Evolutionary conservation across 176 grass and related monocot genomes (phyloP), one percentile per base, ranked within the genome.

Genomic region (Juncus effusus): DNA sequence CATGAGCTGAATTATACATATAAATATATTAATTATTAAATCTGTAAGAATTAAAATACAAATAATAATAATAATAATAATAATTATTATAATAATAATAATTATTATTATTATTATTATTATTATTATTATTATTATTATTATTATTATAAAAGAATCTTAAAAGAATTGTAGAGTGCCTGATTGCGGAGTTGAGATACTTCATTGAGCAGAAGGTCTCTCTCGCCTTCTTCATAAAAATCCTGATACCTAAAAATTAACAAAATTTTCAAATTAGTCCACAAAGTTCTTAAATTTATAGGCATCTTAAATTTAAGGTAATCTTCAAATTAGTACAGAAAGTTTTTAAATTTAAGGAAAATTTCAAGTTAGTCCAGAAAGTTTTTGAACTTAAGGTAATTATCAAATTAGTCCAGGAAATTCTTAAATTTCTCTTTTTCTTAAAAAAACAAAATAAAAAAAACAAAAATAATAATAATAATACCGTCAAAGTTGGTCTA

Each of bases 221-320:
- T 84, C 75, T 93, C 94, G 44, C 94, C 88, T 81, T 88, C 93
- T 55, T 82, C 56, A 15, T 69, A 84, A 9, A 99, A 99, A 4
- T 93, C 78, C 36, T 87, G 83, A 14, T 78, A 93, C 58, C 94
- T 99, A 64, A 54, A 54, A 71, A 63, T 64, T 62, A 42, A 89
- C 19, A 1, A 28, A 28, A 28, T 28, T 28, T 28, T 28, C 16
- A 62, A 73, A 84, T 51, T 28, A 28, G 19, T 28, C 19, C 19
- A 28, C 1, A 28, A 28, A 28, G 19, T 28, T 28, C 19, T 28
- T 28, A 28, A 28, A 28, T 28, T 28, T 28, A 28, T 28, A 28
- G 19, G 19, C 19, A 28, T 28, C 19, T 28, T 28, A 28, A 28
- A 28, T 28, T 28, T 28, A 28, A 28, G 19, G 19, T 28, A 28